A percentile compares a stretch with the other conserved stretches of the same genome.
Evolutionary conservation across 805 yeast species (phyloP).

Genomic region (Metschnikowia santaceciliae): DNA sequence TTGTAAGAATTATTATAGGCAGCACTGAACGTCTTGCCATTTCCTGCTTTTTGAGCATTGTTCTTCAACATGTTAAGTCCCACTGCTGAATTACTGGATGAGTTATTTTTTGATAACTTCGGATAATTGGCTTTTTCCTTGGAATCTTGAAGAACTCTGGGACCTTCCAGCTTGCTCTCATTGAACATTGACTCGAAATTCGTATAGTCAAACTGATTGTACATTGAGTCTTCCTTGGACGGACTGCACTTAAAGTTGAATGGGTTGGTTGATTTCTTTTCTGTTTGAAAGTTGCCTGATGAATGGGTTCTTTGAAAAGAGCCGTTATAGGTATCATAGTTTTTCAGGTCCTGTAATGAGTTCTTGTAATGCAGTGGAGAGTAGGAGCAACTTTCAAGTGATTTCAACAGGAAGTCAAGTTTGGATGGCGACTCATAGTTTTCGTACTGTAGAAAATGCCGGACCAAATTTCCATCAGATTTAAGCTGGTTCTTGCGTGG

Average conservation of each 20-base stretch:
- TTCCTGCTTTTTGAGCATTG: conserved; percentile 5
- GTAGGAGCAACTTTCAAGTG: not conserved
- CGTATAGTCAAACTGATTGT: conserved; percentile 5
- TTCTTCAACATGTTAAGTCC: conserved; percentile 39
- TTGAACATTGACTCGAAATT: conserved; percentile 6
- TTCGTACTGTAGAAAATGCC: conserved; percentile 1
- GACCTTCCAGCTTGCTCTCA: conserved; percentile 9
- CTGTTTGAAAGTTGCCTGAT: conserved; percentile 27
- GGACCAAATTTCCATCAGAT: conserved; percentile 1
- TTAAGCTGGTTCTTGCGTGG: not conserved
- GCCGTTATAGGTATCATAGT: not conserved
- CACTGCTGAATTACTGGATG: conserved; percentile 33
- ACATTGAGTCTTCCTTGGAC: conserved; percentile 4
- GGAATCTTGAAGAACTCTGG: conserved; percentile 4
- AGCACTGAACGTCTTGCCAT: not conserved
- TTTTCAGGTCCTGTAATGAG: not conserved
- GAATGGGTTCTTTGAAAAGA: conserved; percentile 27
- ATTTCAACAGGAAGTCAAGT: not conserved
- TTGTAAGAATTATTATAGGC: conserved; percentile 12
- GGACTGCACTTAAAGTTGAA: conserved; percentile 1
- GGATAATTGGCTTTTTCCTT: conserved; percentile 35
- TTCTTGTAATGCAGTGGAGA: not conserved
- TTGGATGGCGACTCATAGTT: not conserved
- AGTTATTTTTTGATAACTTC: conserved; percentile 22
- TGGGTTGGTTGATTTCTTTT: not conserved